Evolutionary conservation across 345 rosid species (phyloP).

Genomic region (Syzygium oleosum): DNA sequence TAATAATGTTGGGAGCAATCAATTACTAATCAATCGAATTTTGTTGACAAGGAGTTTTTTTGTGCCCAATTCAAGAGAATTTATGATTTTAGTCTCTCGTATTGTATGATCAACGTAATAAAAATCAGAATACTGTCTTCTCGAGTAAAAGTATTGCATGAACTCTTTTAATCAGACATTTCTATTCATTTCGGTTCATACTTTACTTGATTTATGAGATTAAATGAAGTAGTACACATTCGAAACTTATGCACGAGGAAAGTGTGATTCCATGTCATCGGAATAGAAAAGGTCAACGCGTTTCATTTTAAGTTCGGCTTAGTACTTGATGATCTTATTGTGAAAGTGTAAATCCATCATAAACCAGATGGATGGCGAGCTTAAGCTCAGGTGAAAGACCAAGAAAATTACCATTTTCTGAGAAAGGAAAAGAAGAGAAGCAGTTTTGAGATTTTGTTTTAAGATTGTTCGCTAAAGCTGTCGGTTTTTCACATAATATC

Average conservation of each 20-base stretch:
- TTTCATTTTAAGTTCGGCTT: neutral
- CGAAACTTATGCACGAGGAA: neutral
- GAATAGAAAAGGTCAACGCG: neutral
- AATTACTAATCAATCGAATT: neutral
- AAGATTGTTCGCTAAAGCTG: neutral
- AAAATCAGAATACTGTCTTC: neutral
- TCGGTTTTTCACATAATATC: neutral
- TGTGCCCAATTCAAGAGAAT: neutral
- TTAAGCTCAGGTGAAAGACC: neutral
- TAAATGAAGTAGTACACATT: neutral
- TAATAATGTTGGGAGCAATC: neutral
- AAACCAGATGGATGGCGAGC: neutral
- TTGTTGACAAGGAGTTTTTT: neutral
- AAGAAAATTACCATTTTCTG: neutral
- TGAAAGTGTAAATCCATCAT: neutral
- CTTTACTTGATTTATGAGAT: neutral
- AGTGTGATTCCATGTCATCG: neutral
- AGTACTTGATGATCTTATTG: neutral
- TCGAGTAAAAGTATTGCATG: neutral
- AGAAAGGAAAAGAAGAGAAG: neutral
- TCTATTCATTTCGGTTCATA: neutral
- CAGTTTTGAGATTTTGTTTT: neutral
- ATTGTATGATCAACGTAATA: neutral
- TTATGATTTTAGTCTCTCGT: neutral
- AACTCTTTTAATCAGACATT: no score